phyloP scores from a whole-genome alignment of 1,139 yeast genomes.

The Candida glucosophila region DNA sequence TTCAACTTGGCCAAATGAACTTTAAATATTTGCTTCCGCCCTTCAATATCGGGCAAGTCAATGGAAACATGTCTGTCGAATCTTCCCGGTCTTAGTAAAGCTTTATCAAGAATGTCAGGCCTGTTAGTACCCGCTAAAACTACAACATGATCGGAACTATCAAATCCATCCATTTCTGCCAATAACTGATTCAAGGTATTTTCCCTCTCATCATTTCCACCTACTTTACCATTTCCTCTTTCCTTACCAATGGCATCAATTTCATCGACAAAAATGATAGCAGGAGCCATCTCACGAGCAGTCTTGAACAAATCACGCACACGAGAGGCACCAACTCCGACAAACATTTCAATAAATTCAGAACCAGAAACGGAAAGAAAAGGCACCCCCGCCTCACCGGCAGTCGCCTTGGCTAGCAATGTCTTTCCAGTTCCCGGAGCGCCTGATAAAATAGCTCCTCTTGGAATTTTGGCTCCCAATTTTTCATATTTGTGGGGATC shows the following conservation, averaged over 20 bases:
- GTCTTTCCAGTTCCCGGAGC: slow-evolving; percentile 90
- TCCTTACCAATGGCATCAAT: slow-evolving; percentile 83
- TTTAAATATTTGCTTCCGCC: slow-evolving; percentile 65
- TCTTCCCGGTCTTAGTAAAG: slow-evolving; percentile 76
- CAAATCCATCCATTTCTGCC: slow-evolving; percentile 83
- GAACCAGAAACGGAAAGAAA: slow-evolving; percentile 78
- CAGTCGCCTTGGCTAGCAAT: slow-evolving; percentile 71
- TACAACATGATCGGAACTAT: slow-evolving; percentile 65
- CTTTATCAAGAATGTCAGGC: slow-evolving; percentile 70
- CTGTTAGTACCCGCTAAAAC: slow-evolving; percentile 80
- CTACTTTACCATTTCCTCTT: slow-evolving; percentile 59
- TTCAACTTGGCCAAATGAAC: slow-evolving; percentile 58
- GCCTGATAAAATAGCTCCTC: slow-evolving; percentile 78
- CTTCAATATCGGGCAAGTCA: slow-evolving; percentile 72
- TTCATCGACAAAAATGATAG: slow-evolving; percentile 74
- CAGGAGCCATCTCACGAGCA: slow-evolving; percentile 75
- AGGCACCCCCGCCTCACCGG: slow-evolving; percentile 82
- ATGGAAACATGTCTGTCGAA: slow-evolving; percentile 70
- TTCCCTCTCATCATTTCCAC: slow-evolving; percentile 74
- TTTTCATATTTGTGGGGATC: slow-evolving; percentile 67
- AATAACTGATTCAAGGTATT: slow-evolving; percentile 70
- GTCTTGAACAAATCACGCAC: slow-evolving; percentile 75
- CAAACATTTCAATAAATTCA: slow-evolving; percentile 76
- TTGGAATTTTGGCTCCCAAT: slow-evolving; percentile 74
- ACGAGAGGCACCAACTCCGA: slow-evolving; percentile 77